phyloP scores from a whole-genome alignment of 768 basidiomycete genomes.

The Sarcodon sp. region DNA sequence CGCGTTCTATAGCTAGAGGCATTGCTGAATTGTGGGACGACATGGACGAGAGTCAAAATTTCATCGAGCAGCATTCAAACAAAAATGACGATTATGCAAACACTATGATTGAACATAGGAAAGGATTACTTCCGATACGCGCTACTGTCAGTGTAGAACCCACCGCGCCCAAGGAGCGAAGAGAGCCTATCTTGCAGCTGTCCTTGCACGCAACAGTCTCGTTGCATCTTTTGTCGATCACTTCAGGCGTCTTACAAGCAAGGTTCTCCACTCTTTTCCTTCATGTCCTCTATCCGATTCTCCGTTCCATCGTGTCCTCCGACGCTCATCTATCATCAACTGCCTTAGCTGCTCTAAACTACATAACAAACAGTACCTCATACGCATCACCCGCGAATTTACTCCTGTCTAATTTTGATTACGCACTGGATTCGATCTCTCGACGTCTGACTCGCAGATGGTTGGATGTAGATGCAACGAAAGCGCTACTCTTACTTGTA shows the following conservation, averaged over 20 bases:
- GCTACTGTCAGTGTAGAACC: slow-evolving; percentile 16
- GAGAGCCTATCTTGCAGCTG: slow-evolving; percentile 29
- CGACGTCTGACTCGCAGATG: slow-evolving; percentile 69
- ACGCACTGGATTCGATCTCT: slow-evolving; percentile 84
- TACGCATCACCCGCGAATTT: slow-evolving; percentile 87
- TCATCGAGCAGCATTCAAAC: not conserved
- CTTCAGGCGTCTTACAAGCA: slow-evolving; percentile 58
- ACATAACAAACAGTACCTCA: slow-evolving; percentile 60
- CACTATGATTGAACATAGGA: slow-evolving; percentile 43
- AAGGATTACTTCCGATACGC: slow-evolving; percentile 51
- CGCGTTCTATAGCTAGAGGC: slow-evolving; percentile 45
- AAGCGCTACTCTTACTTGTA: slow-evolving; percentile 76
- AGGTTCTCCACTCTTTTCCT: slow-evolving; percentile 67
- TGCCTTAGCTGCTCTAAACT: slow-evolving; percentile 62
- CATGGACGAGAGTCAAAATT: slow-evolving; percentile 12
- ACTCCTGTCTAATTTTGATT: slow-evolving; percentile 91
- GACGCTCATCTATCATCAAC: slow-evolving; percentile 54
- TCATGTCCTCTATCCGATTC: slow-evolving; percentile 70
- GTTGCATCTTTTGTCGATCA: slow-evolving; percentile 63
- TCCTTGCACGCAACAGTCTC: slow-evolving; percentile 58
- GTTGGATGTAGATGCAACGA: slow-evolving; percentile 81
- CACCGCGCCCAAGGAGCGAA: slow-evolving; percentile 13
- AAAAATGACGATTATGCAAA: slow-evolving; percentile 20
- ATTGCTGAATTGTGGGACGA: slow-evolving; percentile 66
- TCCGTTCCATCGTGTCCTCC: slow-evolving; percentile 76